Conservation (phyloP, 257 asterid genomes). For the Solanum virginianum region DNA sequence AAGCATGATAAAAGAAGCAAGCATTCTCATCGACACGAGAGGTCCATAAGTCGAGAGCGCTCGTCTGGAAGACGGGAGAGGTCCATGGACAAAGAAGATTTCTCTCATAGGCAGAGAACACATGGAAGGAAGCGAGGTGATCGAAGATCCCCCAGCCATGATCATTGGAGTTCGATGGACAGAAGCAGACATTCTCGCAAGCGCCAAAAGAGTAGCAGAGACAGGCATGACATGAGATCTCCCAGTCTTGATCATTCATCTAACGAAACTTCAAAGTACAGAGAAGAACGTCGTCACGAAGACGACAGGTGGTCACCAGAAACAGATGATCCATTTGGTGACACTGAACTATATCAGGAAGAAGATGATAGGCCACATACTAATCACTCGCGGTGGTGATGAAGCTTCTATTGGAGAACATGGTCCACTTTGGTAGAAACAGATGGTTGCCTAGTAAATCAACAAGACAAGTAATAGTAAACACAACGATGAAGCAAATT, state of each 20-base stretch:
- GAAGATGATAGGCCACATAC: too few species aligned
- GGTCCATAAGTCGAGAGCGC: constrained; percentile 37
- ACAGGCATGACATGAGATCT: constrained; percentile 26
- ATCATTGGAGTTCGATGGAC: constrained; percentile 18
- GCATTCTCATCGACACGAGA: constrained; percentile 13
- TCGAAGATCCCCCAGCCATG: constrained; percentile 14
- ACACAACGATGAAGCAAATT: too few species aligned
- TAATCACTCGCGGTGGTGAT: background rate
- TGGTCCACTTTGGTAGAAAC: background rate
- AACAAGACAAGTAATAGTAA: too few species aligned
- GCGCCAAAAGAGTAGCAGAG: constrained; percentile 9
- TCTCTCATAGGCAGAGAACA: constrained; percentile 9
- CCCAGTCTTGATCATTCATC: constrained; percentile 11
- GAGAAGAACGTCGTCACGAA: background rate
- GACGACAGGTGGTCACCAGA: constrained; percentile 1
- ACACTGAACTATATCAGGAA: background rate
- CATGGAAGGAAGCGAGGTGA: constrained; percentile 20
- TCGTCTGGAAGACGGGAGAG: constrained; percentile 11
- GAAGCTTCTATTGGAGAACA: too few species aligned
- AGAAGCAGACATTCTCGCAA: constrained; percentile 13
- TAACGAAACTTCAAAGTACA: background rate
- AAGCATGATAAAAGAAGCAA: constrained; percentile 20
- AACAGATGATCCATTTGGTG: background rate
- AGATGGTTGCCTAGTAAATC: too few species aligned
- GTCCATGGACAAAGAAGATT: constrained; percentile 21